phyloP scores from a whole-genome alignment of 257 asterid genomes.

The Prunella vulgaris region DNA sequence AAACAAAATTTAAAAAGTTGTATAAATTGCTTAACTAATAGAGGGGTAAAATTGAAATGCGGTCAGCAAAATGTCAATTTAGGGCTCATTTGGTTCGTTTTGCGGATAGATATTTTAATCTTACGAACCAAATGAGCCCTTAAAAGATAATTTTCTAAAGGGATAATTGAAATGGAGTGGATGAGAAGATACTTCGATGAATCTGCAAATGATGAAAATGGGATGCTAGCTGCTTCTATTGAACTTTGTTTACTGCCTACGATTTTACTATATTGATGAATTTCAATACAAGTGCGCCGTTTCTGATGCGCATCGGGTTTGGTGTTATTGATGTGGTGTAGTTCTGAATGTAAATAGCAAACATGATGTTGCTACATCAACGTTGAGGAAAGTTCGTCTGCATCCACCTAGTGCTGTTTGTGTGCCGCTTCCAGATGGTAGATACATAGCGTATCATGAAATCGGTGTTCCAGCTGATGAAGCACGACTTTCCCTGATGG shows the following conservation, averaged over 20 bases:
- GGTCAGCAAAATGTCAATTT: neutral
- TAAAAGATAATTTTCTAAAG: too few species aligned
- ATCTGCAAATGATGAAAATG: neutral
- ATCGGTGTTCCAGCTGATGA: constrained; percentile 60
- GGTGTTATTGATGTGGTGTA: constrained; percentile 28
- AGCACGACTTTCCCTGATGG: constrained; percentile 58
- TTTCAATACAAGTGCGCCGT: too few species aligned
- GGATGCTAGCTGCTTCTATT: neutral
- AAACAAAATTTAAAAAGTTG: too few species aligned
- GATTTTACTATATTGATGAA: too few species aligned
- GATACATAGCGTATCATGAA: constrained; percentile 73
- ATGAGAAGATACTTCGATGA: too few species aligned
- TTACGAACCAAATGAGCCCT: too few species aligned
- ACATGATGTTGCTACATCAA: constrained; percentile 27
- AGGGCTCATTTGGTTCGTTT: too few species aligned
- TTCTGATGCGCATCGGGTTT: too few species aligned
- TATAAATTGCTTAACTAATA: neutral
- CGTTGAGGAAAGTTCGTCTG: constrained; percentile 42
- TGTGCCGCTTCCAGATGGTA: constrained; percentile 65
- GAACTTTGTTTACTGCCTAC: neutral
- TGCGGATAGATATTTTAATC: too few species aligned
- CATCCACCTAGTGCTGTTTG: constrained; percentile 77
- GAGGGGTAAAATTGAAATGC: too few species aligned
- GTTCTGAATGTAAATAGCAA: constrained; percentile 47
- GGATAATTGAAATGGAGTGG: neutral